phyloP scores from a whole-genome alignment of 169 alveolate genomes.

The Eimeria acervulina region DNA sequence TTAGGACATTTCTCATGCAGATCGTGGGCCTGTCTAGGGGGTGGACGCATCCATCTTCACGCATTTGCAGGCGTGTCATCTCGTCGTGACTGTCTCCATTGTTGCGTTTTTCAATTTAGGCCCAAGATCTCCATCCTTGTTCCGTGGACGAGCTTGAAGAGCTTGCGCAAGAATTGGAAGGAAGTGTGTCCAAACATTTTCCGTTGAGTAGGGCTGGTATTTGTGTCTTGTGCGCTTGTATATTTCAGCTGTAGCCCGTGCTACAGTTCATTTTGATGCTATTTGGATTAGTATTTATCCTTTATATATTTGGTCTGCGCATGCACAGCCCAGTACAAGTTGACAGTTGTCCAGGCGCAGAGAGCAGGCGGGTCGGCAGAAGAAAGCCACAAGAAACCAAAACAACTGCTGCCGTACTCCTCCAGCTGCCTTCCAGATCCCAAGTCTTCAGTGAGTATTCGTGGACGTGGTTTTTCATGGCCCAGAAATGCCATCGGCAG shows the following conservation, averaged over 20 bases:
- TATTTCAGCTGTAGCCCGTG: background rate
- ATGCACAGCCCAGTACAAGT: conserved; percentile 81
- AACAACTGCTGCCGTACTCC: conserved; percentile 82
- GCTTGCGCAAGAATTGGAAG: conserved; percentile 82
- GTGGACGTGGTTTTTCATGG: background rate
- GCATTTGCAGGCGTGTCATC: background rate
- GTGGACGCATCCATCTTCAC: background rate
- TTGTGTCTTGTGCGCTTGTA: background rate
- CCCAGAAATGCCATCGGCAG: background rate
- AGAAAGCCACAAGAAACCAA: conserved; percentile 75
- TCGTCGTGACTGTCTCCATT: background rate
- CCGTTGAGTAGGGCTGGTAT: background rate
- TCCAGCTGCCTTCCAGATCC: conserved; percentile 84
- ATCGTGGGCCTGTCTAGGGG: background rate
- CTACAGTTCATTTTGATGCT: background rate
- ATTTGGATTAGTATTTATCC: no score
- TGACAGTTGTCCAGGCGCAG: conserved; percentile 81
- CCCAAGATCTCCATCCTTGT: conserved; percentile 74
- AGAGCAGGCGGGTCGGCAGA: conserved; percentile 69
- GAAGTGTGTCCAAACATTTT: conserved; percentile 53
- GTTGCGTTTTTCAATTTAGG: conserved; percentile 36
- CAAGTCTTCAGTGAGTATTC: conserved; percentile 74
- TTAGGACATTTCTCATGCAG: background rate
- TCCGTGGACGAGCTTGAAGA: conserved; percentile 83
- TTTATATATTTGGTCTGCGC: background rate